Conservation (phyloP, 495 filamentous ascomycete genomes). For the Talaromyces borbonicus region DNA sequence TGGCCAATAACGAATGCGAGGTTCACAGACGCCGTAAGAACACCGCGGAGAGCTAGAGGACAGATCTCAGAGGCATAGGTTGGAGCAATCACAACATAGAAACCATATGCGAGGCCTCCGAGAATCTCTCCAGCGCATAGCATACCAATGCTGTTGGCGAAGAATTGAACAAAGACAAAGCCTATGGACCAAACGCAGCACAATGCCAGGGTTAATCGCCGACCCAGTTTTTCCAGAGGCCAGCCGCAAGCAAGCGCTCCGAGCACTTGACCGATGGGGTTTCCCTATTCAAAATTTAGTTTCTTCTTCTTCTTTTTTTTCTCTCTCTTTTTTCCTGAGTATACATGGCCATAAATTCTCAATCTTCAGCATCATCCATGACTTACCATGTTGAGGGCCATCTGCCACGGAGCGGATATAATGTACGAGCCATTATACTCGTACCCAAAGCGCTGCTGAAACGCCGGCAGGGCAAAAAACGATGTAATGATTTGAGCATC, state of each 20-base stretch:
- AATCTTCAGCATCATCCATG: background rate
- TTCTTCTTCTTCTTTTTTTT: too few species aligned
- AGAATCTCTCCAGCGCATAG: conserved; percentile 10
- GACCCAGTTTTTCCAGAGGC: conserved; percentile 32
- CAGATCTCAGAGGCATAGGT: conserved; percentile 45
- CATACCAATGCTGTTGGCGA: conserved; percentile 8
- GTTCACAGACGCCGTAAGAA: conserved; percentile 38
- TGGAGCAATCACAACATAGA: conserved; percentile 43
- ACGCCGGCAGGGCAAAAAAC: conserved; percentile 24
- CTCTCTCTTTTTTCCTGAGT: too few species aligned
- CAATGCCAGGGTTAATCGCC: conserved; percentile 38
- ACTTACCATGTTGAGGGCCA: conserved; percentile 22
- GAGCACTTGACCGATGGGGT: conserved; percentile 18
- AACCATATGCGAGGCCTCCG: conserved; percentile 20
- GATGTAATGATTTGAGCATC: conserved; percentile 32
- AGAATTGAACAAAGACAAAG: conserved; percentile 21
- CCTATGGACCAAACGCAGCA: conserved; percentile 10
- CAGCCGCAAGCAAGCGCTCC: conserved; percentile 34
- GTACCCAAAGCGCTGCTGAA: conserved; percentile 26
- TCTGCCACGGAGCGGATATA: conserved; percentile 26
- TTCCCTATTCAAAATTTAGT: conserved; percentile 35
- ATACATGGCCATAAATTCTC: background rate
- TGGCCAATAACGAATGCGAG: conserved; percentile 43
- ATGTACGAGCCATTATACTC: conserved; percentile 17
- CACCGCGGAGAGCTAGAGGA: conserved; percentile 32